A percentile compares a stretch with the other conserved stretches of the same genome.
phyloP scores from a whole-genome alignment of 2,329 filamentous ascomycete species.

The Fusarium phyllophilum region DNA sequence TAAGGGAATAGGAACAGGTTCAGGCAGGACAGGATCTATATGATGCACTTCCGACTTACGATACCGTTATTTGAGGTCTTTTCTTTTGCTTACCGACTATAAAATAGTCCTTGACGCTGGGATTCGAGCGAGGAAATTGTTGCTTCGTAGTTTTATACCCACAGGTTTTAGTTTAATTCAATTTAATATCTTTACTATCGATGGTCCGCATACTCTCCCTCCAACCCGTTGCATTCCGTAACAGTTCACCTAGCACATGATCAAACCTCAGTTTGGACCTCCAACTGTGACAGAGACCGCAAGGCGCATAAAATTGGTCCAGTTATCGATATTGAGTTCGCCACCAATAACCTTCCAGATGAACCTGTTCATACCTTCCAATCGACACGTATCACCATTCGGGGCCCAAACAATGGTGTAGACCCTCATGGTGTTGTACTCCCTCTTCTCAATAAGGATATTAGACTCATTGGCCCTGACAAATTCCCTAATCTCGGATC shows the following conservation, averaged over 20 bases:
- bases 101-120: not conserved
- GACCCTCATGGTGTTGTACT: not conserved
- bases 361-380: not conserved
- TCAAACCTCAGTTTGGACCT: not conserved
- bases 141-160: not conserved
- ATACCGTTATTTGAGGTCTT: not conserved
- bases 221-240: fast-evolving
- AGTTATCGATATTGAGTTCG: not conserved
- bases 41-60: conserved; percentile 18
- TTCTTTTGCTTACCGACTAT: not conserved
- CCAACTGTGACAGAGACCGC: not conserved
- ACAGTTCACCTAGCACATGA: too few relatives aligned
- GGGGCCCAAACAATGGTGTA: not conserved
- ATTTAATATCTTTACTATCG: not conserved
- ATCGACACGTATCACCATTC: not conserved
- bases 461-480: not conserved
- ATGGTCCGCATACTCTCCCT: fast-evolving
- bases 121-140: fast-evolving
- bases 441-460: not conserved
- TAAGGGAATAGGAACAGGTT: not conserved
- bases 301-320: not conserved
- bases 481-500: not conserved
- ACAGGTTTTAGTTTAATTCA: fast-evolving
- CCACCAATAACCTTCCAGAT: not conserved
- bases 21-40: conserved; percentile 15